Percentiles rank a stretch among this genome's conserved stretches.
These are phyloP conservation scores for Suillus sp. DNA, from an alignment of 768 basidiomycete genomes.

Conservation along the genomic window DNA sequence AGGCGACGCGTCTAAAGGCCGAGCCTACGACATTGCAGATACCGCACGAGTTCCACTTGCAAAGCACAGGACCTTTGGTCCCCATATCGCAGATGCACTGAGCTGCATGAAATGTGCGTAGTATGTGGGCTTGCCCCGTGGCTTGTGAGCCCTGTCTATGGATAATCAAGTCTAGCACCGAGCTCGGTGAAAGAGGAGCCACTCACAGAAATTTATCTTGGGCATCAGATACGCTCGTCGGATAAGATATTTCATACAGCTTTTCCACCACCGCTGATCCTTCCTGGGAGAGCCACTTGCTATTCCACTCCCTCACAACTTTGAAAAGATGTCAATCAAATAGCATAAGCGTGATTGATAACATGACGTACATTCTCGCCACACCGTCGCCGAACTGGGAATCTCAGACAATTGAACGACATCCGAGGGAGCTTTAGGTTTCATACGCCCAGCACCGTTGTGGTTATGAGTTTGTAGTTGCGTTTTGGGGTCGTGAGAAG, in stretches of 20 bases:
- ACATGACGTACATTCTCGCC: slow-evolving; percentile 51
- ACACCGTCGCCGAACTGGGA: slow-evolving; percentile 45
- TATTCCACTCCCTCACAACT: slow-evolving; percentile 10
- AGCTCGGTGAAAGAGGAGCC: slow-evolving; percentile 10
- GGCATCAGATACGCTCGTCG: slow-evolving; percentile 32
- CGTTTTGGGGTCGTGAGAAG: background rate
- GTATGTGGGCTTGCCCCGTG: slow-evolving; percentile 41
- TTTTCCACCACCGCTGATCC: slow-evolving; percentile 46
- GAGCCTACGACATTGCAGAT: slow-evolving; percentile 63
- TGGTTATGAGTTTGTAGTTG: background rate
- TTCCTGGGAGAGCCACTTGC: slow-evolving; percentile 5
- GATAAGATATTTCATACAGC: slow-evolving; percentile 52
- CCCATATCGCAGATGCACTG: slow-evolving; percentile 74
- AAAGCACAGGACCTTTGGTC: slow-evolving; percentile 49
- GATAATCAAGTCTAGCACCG: slow-evolving; percentile 5
- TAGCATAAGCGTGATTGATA: slow-evolving; percentile 18
- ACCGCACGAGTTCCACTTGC: slow-evolving; percentile 64
- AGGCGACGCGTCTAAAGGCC: slow-evolving; percentile 57
- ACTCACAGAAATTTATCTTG: slow-evolving; percentile 54
- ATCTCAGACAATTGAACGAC: slow-evolving; percentile 52
- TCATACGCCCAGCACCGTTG: background rate
- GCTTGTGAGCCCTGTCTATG: slow-evolving; percentile 37
- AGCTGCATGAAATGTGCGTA: slow-evolving; percentile 63
- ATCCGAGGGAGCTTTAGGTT: slow-evolving; percentile 22
- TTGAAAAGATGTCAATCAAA: slow-evolving; percentile 15